Conservation (phyloP, 768 basidiomycete species). For the Collybia sp. region DNA sequence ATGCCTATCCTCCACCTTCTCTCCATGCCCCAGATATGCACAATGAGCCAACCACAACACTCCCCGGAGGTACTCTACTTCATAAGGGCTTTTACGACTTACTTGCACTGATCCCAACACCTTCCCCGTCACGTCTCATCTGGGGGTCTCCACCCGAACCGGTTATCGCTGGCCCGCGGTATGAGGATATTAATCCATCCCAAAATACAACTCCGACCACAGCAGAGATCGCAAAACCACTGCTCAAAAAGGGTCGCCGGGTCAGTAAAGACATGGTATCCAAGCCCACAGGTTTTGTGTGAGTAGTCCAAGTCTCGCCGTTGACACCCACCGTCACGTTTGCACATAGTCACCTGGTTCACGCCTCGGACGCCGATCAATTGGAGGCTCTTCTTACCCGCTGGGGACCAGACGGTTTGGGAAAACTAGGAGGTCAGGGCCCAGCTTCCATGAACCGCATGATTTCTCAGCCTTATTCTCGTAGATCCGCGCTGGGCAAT, state of each 20-base stretch:
- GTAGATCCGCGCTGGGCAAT: conserved; percentile 87
- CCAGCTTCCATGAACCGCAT: conserved; percentile 2
- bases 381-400: conserved; percentile 80
- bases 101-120: conserved; percentile 71
- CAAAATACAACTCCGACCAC: conserved; percentile 16
- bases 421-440: conserved; percentile 77
- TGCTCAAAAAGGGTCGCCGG: conserved; percentile 52
- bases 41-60: conserved; percentile 40
- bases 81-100: conserved; percentile 93
- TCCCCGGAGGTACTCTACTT: conserved; percentile 67
- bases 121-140: conserved; percentile 60
- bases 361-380: conserved; percentile 89
- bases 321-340: conserved; percentile 17
- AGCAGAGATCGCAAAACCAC: conserved; percentile 25
- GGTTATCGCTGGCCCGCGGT: conserved; percentile 60
- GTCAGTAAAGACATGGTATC: conserved; percentile 91
- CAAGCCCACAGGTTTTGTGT: conserved; percentile 80
- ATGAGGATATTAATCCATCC: conserved; percentile 46
- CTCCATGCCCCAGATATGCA: conserved; percentile 32
- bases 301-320: conserved; percentile 29
- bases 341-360: conserved; percentile 71
- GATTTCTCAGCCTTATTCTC: neutral
- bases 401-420: conserved; percentile 86
- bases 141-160: conserved; percentile 40
- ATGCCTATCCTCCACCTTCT: conserved; percentile 36